Evolutionary conservation across 495 filamentous ascomycete species (phyloP).

Genomic region (Tuber borchii): DNA sequence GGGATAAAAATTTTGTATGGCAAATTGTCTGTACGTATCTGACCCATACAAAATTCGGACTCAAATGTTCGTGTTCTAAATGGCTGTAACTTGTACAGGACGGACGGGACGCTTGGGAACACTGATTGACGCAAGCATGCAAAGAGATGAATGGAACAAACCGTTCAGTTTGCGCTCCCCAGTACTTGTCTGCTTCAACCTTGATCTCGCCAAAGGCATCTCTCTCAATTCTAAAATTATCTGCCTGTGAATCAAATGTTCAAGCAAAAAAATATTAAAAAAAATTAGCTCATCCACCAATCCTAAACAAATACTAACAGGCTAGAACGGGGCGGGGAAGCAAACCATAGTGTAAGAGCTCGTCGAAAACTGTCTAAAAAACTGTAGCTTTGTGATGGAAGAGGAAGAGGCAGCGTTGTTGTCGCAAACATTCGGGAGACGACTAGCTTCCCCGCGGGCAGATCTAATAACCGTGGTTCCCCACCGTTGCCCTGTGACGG

Average conservation of each 20-base stretch:
- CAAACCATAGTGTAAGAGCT: conserved; percentile 33
- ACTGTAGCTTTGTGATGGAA: conserved; percentile 7
- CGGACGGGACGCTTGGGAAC: too few species aligned
- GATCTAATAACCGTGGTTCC: conserved; percentile 22
- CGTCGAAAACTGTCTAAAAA: conserved; percentile 29
- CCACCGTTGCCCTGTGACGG: neutral
- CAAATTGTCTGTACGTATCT: too few species aligned
- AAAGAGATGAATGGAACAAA: conserved; percentile 42
- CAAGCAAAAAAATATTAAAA: neutral
- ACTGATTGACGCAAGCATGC: neutral
- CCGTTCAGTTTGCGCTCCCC: conserved; percentile 97
- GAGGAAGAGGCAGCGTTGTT: conserved; percentile 13
- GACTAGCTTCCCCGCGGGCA: neutral
- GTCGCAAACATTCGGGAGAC: conserved; percentile 10
- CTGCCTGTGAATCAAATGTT: conserved; percentile 44
- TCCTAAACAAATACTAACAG: neutral
- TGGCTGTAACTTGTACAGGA: too few species aligned
- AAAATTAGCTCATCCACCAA: neutral
- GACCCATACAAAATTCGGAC: too few species aligned
- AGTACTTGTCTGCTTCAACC: conserved; percentile 91
- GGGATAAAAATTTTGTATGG: too few species aligned
- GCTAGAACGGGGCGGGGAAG: neutral
- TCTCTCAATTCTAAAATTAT: conserved; percentile 66
- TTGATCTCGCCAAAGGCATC: conserved; percentile 97
- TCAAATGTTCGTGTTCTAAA: too few species aligned